phyloP scores from a whole-genome alignment of 495 filamentous ascomycete genomes.

The Podospora bellae-mahoneyi region DNA sequence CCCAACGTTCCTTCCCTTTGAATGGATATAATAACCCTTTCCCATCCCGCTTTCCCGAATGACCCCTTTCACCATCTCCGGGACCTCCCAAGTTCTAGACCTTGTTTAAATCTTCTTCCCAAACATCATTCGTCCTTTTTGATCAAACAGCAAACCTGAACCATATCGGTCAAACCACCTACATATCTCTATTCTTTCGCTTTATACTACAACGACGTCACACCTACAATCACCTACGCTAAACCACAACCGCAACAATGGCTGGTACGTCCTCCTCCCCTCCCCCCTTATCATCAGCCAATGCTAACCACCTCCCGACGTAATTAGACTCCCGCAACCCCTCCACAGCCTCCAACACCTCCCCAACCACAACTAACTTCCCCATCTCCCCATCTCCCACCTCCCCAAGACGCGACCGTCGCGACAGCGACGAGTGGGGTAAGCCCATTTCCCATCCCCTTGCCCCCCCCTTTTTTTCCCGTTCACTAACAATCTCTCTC shows the following conservation, averaged over 20 bases:
- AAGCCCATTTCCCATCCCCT: constrained; percentile 19
- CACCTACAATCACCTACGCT: not conserved
- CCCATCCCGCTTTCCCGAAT: not conserved
- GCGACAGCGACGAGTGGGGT: constrained; percentile 44
- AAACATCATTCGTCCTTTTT: not conserved
- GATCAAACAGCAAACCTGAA: not conserved
- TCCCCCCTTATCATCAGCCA: not conserved
- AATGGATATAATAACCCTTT: constrained; percentile 7
- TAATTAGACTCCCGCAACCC: constrained; percentile 13
- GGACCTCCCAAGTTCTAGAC: not conserved
- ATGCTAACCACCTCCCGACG: not conserved
- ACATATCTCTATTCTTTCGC: not conserved
- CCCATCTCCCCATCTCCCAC: not conserved
- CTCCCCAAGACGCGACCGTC: constrained; percentile 13
- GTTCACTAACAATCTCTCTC: not conserved
- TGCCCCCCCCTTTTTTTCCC: not conserved
- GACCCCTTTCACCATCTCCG: not conserved
- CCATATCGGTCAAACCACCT: not conserved
- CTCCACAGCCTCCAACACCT: constrained; percentile 11
- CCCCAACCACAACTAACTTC: constrained; percentile 10
- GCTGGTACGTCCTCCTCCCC: not conserved
- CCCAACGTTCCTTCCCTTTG: not conserved
- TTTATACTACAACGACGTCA: not conserved
- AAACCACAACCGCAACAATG: constrained; percentile 5
- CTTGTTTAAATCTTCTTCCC: not conserved